Conservation (phyloP, 352 stramenopile genomes). For the Globisporangium yorkense region DNA sequence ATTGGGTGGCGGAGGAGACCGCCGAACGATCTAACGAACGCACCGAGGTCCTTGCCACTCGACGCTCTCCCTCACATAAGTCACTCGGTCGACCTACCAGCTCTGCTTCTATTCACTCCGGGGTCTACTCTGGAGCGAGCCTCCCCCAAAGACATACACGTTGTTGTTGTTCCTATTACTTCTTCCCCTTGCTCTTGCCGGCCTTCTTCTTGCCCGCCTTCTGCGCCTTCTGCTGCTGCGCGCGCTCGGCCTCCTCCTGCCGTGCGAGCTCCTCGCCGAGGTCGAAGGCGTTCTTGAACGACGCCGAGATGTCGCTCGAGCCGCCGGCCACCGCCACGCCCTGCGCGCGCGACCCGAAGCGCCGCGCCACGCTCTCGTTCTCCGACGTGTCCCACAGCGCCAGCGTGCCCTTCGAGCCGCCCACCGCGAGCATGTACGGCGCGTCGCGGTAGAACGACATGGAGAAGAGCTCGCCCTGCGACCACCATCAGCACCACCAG, state of each 20-base stretch:
- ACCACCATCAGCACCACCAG: neutral
- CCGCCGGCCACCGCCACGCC: conserved; percentile 18
- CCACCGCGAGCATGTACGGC: conserved; percentile 87
- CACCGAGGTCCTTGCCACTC: too few species aligned
- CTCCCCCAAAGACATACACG: neutral
- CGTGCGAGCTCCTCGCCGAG: conserved; percentile 69
- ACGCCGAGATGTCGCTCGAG: conserved; percentile 49
- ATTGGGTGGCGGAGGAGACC: too few species aligned
- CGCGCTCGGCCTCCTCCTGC: conserved; percentile 61
- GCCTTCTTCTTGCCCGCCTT: conserved; percentile 47
- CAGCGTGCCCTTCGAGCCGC: conserved; percentile 83
- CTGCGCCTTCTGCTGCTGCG: conserved; percentile 14
- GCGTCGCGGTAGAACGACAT: conserved; percentile 87
- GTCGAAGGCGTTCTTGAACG: conserved; percentile 69
- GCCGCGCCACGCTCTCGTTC: conserved; percentile 79
- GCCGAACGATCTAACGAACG: too few species aligned
- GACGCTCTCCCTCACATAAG: too few species aligned
- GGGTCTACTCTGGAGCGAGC: too few species aligned
- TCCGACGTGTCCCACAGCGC: conserved; percentile 89
- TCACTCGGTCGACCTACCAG: too few species aligned
- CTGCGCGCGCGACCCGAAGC: conserved; percentile 74
- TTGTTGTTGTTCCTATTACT: conserved; percentile 13
- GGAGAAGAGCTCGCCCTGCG: conserved; percentile 82
- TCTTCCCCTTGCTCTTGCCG: conserved; percentile 38
- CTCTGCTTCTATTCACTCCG: too few species aligned